A percentile compares a stretch with the other conserved stretches of the same genome.
phyloP scores from a whole-genome alignment of 1,284 basidiomycete genomes.

The Phellopilus nigrolimitatus region DNA sequence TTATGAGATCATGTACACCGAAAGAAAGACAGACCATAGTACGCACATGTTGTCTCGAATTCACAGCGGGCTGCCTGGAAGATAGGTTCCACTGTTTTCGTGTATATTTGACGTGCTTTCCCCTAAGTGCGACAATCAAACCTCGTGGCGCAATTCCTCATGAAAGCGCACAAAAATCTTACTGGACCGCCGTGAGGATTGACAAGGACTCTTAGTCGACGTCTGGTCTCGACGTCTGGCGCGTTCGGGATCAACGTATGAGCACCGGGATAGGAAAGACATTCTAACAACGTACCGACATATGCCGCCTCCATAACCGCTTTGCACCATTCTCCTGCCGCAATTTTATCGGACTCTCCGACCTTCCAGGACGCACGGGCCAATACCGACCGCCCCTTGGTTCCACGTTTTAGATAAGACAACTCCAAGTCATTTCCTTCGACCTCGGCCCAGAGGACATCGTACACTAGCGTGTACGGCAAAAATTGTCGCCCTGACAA shows the following conservation, averaged over 20 bases:
- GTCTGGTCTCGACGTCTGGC: constrained; percentile 45
- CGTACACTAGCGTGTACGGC: constrained; percentile 16
- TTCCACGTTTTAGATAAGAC: constrained; percentile 42
- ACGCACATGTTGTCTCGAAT: constrained; percentile 59
- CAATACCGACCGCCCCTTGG: constrained; percentile 35
- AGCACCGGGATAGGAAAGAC: constrained; percentile 1
- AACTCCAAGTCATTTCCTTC: constrained; percentile 38
- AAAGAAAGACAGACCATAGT: constrained; percentile 7
- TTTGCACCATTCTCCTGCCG: constrained; percentile 52
- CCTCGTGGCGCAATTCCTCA: not conserved
- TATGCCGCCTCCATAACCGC: constrained; percentile 58
- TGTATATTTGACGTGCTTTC: constrained; percentile 63
- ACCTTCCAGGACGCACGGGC: constrained; percentile 37
- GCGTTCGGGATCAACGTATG: not conserved
- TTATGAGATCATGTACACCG: not conserved
- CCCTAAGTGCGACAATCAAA: constrained; percentile 41
- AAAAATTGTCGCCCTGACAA: not conserved
- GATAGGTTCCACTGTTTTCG: constrained; percentile 73
- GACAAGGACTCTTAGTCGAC: constrained; percentile 68
- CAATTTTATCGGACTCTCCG: constrained; percentile 31
- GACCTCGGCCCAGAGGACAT: constrained; percentile 48
- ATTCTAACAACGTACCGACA: constrained; percentile 38
- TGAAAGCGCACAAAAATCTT: constrained; percentile 19
- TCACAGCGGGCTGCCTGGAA: constrained; percentile 72
- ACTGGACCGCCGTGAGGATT: constrained; percentile 85